Conservation (phyloP, 2,329 filamentous ascomycete genomes). For the Elsinoe batatas region DNA sequence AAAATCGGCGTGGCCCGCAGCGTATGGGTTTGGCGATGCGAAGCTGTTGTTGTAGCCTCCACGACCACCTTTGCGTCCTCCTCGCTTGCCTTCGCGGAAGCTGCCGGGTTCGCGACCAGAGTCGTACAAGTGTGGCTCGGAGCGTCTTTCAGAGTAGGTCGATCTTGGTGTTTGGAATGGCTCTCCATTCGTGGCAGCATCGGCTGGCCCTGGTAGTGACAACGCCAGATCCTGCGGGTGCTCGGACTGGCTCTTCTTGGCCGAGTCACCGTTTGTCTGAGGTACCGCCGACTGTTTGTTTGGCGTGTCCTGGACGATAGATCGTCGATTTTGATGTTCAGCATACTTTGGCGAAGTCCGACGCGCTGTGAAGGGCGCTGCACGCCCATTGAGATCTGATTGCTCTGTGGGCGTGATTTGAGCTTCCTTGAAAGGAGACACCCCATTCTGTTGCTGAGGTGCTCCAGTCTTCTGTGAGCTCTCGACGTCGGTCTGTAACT, state of each 20-base stretch:
- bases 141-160: neutral
- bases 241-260: conserved; percentile 11
- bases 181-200: neutral
- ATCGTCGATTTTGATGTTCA: conserved; percentile 17
- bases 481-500: neutral
- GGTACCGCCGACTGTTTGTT: conserved; percentile 14
- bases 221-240: conserved; percentile 14
- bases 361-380: conserved; percentile 1
- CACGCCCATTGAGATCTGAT: conserved; percentile 4
- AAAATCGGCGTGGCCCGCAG: conserved; percentile 21
- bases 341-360: conserved; percentile 13
- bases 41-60: conserved; percentile 26
- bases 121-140: conserved; percentile 13
- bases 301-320: conserved; percentile 17
- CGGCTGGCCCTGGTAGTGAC: conserved; percentile 10
- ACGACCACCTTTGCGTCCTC: conserved; percentile 24
- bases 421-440: neutral
- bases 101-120: conserved; percentile 12
- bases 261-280: conserved; percentile 14
- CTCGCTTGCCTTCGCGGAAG: conserved; percentile 19
- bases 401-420: neutral
- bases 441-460: neutral
- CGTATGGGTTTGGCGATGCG: conserved; percentile 23
- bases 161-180: neutral
- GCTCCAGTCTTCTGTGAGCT: neutral